phyloP scores from a whole-genome alignment of 1,139 yeast genomes.

The Geotrichum siamense region DNA sequence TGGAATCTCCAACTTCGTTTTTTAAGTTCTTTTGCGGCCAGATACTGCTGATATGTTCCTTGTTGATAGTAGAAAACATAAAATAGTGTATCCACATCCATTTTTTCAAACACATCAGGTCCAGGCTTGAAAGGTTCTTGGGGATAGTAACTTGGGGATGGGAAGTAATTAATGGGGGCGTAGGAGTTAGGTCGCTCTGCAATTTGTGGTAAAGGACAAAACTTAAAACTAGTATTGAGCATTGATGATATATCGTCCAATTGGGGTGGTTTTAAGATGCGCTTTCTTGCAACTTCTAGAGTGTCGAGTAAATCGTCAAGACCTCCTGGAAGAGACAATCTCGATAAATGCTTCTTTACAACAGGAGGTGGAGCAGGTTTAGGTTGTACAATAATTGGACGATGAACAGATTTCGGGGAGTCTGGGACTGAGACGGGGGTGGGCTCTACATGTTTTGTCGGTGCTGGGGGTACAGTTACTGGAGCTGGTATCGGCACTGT shows the following conservation, averaged over 20 bases:
- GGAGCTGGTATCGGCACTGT: background rate
- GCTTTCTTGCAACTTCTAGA: constrained; percentile 41
- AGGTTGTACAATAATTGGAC: constrained; percentile 4
- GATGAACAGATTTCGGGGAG: constrained; percentile 19
- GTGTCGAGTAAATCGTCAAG: constrained; percentile 42
- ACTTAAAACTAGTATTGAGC: constrained; percentile 68
- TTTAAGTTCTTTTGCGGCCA: constrained; percentile 77
- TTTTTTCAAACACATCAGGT: constrained; percentile 50
- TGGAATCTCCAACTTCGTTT: constrained; percentile 87
- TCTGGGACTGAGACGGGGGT: constrained; percentile 20
- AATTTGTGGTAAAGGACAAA: constrained; percentile 90
- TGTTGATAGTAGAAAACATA: constrained; percentile 83
- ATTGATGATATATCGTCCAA: constrained; percentile 49
- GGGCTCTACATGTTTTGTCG: background rate
- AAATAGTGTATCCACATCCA: constrained; percentile 83
- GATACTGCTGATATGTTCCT: constrained; percentile 62
- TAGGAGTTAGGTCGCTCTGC: constrained; percentile 80
- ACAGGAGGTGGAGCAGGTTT: background rate
- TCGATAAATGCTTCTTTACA: constrained; percentile 14
- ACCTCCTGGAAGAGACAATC: constrained; percentile 40
- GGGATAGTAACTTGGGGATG: constrained; percentile 90
- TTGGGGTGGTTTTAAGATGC: constrained; percentile 47
- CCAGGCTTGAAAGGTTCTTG: constrained; percentile 54
- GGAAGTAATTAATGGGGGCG: constrained; percentile 74
- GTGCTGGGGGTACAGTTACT: background rate